Percentiles rank a stretch among this genome's conserved stretches.
phyloP scores from a whole-genome alignment of 2,329 filamentous ascomycete species.

The Pseudocercospora crystallina region DNA sequence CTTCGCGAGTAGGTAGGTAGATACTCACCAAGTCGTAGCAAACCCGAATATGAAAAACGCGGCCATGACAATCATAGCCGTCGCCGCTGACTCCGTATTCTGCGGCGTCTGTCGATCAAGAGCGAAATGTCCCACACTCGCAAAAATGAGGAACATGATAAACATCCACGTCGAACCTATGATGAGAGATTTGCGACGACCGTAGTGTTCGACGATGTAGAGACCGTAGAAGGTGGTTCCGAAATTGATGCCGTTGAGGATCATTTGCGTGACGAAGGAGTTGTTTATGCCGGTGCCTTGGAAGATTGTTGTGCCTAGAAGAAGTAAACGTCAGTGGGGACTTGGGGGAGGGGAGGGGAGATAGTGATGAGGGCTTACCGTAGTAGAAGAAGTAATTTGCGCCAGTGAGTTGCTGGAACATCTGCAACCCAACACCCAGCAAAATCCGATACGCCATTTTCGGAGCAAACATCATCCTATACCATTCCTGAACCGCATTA shows the following conservation, averaged over 20 bases:
- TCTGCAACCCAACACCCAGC: conserved; percentile 61
- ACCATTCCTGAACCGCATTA: conserved; percentile 56
- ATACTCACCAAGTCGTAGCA: conserved; percentile 69
- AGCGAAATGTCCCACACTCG: conserved; percentile 45
- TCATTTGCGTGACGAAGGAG: conserved; percentile 45
- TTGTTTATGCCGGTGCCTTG: conserved; percentile 37
- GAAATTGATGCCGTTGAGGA: conserved; percentile 49
- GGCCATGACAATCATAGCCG: conserved; percentile 65
- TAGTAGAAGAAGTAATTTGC: conserved; percentile 59
- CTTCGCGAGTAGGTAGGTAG: too few species aligned
- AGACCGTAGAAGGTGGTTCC: conserved; percentile 46
- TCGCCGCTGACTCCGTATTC: conserved; percentile 48
- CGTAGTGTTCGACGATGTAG: conserved; percentile 48
- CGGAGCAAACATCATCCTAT: conserved; percentile 60
- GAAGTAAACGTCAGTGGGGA: conserved; percentile 51
- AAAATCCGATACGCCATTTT: conserved; percentile 66
- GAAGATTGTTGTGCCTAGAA: conserved; percentile 46
- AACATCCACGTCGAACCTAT: conserved; percentile 42
- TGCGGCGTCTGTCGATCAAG: conserved; percentile 37
- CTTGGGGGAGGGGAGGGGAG: not conserved
- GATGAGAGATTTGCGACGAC: conserved; percentile 46
- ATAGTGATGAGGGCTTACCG: not conserved
- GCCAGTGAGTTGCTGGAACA: conserved; percentile 43
- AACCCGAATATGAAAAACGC: conserved; percentile 67
- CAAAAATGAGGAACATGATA: conserved; percentile 59